A percentile compares a stretch with the other conserved stretches of the same genome.
Evolutionary conservation across 345 rosid species (phyloP).

Genomic region (Melastoma malabathricum): DNA sequence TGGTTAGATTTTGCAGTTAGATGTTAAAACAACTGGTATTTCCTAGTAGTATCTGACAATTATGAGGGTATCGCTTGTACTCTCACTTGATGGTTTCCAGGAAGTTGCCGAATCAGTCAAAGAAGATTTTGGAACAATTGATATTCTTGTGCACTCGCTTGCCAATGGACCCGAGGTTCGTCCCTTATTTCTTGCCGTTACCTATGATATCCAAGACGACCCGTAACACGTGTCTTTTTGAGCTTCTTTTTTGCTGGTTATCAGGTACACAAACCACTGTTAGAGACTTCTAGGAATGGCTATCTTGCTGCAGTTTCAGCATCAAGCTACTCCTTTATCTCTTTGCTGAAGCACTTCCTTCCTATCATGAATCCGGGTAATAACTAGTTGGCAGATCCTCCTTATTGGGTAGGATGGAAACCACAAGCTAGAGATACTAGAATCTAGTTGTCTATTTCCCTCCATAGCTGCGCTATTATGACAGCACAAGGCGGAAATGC

Average conservation of each 20-base stretch:
- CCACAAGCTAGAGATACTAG: too few relatives aligned
- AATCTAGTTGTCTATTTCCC: neutral
- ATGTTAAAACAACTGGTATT: too few relatives aligned
- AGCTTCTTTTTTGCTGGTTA: neutral
- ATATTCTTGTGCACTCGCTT: constrained; percentile 58
- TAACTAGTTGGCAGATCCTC: neutral
- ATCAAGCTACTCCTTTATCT: constrained; percentile 33
- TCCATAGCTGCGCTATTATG: too few relatives aligned
- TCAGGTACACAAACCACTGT: constrained; percentile 31
- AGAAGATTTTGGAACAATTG: constrained; percentile 56
- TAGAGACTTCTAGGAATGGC: constrained; percentile 37
- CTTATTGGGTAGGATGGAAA: too few relatives aligned
- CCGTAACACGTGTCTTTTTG: too few relatives aligned
- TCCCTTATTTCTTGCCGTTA: neutral
- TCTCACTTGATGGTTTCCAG: constrained; percentile 13
- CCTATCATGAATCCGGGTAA: constrained; percentile 42
- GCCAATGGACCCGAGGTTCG: constrained; percentile 65
- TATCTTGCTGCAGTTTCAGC: constrained; percentile 42
- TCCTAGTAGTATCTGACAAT: too few relatives aligned
- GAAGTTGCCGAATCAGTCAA: constrained; percentile 47
- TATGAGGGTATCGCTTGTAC: too few relatives aligned
- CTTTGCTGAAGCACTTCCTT: constrained; percentile 29
- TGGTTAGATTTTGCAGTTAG: too few relatives aligned
- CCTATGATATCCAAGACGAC: neutral
- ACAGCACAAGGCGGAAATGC: neutral